These are phyloP conservation scores for Coelastrella sp. DNA, from an alignment of 139 green algal genomes.

Conservation along the genomic window DNA sequence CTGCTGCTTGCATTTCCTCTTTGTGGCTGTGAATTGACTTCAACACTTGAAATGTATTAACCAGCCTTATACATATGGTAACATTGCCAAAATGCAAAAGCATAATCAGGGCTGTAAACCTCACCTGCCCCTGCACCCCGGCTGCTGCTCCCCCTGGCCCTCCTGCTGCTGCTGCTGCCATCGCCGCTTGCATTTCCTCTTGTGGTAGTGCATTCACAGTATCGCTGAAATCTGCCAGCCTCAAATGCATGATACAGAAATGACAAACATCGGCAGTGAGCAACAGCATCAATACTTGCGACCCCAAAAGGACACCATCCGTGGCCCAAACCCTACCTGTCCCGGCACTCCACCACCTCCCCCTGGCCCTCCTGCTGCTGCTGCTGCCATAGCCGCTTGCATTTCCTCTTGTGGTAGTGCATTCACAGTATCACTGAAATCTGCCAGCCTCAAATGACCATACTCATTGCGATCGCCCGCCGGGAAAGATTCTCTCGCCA, in stretches of 20 bases:
- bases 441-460: constrained; percentile 80
- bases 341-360: neutral
- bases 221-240: constrained; percentile 88
- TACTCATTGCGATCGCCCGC: constrained; percentile 69
- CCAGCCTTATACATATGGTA: too few species aligned
- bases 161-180: neutral
- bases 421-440: constrained; percentile 85
- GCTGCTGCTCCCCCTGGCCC: neutral
- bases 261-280: too few species aligned
- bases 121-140: neutral
- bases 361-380: neutral
- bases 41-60: too few species aligned
- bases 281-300: too few species aligned
- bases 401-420: constrained; percentile 70
- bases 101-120: too few species aligned
- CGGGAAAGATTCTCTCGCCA: constrained; percentile 67
- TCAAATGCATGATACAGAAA: too few species aligned
- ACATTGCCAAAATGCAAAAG: too few species aligned
- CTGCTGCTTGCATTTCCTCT: constrained; percentile 32
- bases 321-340: neutral
- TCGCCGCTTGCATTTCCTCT: constrained; percentile 36
- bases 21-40: too few species aligned
- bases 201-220: constrained; percentile 74
- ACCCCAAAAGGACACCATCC: too few species aligned
- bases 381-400: neutral